Percentiles rank a stretch among this genome's conserved stretches.
phyloP scores from a whole-genome alignment of 2,329 filamentous ascomycete genomes.

The Cercospora zeina region DNA sequence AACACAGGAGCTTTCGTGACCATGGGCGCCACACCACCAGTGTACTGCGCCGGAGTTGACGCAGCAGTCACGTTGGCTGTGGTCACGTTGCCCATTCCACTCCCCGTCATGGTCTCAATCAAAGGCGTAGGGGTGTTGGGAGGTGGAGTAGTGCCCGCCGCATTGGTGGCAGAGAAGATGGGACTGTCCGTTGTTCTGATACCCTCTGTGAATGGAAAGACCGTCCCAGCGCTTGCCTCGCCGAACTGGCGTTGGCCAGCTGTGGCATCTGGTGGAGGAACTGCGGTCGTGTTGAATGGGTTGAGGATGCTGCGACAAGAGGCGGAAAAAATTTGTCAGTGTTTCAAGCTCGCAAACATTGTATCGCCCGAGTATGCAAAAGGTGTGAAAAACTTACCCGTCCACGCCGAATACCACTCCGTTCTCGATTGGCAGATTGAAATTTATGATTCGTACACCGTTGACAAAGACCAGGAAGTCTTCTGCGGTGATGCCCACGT shows the following conservation, averaged over 20 bases:
- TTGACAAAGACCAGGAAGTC: conserved; percentile 7
- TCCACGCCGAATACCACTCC: background rate
- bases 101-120: conserved; percentile 5
- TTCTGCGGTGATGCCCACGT: background rate
- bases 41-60: background rate
- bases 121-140: background rate
- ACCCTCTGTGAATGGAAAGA: conserved; percentile 2
- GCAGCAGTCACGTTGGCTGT: background rate
- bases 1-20: background rate
- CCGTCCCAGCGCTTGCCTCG: background rate
- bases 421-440: conserved; percentile 3
- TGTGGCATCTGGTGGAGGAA: background rate
- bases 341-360: background rate
- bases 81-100: background rate
- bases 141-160: background rate
- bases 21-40: background rate
- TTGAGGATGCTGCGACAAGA: background rate
- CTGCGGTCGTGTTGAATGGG: background rate
- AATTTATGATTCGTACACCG: background rate
- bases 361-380: background rate
- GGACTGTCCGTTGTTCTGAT: conserved; percentile 6
- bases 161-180: conserved; percentile 1
- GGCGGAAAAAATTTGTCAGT: background rate
- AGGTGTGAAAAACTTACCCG: background rate
- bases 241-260: conserved; percentile 3